A percentile compares a stretch with the other conserved stretches of the same genome.
Conservation (phyloP, 164 flowering plant species). For the Annona cherimola region DNA sequence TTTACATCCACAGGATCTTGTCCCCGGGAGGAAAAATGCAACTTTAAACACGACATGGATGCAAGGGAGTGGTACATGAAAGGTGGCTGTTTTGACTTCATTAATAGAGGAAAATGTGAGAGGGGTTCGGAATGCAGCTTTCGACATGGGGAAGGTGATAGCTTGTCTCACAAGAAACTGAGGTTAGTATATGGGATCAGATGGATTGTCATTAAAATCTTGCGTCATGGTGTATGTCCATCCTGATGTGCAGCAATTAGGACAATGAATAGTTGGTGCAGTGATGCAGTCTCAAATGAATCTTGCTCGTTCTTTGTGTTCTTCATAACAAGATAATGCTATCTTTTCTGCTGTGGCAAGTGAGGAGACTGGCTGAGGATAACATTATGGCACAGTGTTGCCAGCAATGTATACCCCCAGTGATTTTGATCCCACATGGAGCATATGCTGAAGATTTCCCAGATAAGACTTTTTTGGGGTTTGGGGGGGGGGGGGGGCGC, state of each 20-base stretch:
- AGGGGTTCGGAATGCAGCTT: slow-evolving; percentile 81
- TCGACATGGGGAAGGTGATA: slow-evolving; percentile 60
- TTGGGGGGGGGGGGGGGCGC: too few relatives aligned
- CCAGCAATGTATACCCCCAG: not conserved
- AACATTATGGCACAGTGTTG: too few relatives aligned
- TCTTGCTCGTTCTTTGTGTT: not conserved
- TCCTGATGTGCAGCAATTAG: not conserved
- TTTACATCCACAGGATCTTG: slow-evolving; percentile 82
- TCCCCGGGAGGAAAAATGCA: slow-evolving; percentile 66
- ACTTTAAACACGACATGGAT: slow-evolving; percentile 66
- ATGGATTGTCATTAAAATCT: slow-evolving; percentile 1
- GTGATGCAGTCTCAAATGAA: not conserved
- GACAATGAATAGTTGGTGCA: not conserved
- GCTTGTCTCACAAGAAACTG: slow-evolving; percentile 27
- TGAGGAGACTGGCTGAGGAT: too few relatives aligned
- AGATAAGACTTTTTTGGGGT: not conserved
- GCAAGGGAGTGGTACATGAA: slow-evolving; percentile 60
- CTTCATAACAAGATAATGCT: not conserved
- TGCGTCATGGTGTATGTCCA: not conserved
- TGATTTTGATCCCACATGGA: not conserved
- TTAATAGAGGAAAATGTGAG: slow-evolving; percentile 91
- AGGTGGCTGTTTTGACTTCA: slow-evolving; percentile 93
- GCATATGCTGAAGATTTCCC: not conserved
- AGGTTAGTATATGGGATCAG: slow-evolving; percentile 39
- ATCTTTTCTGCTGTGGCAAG: not conserved